These are phyloP conservation scores for Rhynchosporium graminicola DNA, from an alignment of 2,329 filamentous ascomycete species.

Conservation along the genomic window DNA sequence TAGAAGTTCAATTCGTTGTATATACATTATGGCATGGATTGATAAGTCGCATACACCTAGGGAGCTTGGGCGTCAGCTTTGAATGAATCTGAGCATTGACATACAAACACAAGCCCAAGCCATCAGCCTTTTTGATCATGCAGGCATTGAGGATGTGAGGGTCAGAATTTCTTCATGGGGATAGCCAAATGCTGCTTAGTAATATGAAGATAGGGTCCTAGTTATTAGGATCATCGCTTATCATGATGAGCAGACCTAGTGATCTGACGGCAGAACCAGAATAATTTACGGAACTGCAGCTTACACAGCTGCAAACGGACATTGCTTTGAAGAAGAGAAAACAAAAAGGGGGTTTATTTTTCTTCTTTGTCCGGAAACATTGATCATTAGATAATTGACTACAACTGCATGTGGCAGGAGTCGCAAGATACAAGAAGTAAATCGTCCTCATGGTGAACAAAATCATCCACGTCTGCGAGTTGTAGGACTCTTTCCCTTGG, in stretches of 20 bases:
- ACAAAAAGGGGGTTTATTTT: no score
- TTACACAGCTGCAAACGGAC: no score
- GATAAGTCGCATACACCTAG: background rate
- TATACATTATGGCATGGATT: background rate
- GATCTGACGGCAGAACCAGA: no score
- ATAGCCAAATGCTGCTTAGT: no score
- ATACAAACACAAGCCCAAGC: background rate
- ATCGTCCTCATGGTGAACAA: no score
- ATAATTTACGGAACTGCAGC: no score
- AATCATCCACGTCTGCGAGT: constrained; percentile 39
- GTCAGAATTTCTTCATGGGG: no score
- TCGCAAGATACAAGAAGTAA: constrained; percentile 13
- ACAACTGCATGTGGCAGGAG: constrained; percentile 33
- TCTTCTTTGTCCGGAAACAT: background rate
- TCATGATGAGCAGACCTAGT: no score
- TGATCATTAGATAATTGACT: constrained; percentile 22
- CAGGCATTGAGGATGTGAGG: background rate
- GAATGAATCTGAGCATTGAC: background rate
- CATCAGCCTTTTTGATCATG: background rate
- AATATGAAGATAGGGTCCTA: no score
- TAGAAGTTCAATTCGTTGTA: constrained; percentile 8
- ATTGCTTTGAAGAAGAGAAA: no score
- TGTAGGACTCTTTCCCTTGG: constrained; percentile 38
- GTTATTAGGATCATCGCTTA: no score
- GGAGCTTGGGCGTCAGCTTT: background rate